A percentile compares a stretch with the other conserved stretches of the same genome.
Evolutionary conservation across 148 eudicot genomes (phyloP).

Genomic region (Vaccinium macrocarpon): DNA sequence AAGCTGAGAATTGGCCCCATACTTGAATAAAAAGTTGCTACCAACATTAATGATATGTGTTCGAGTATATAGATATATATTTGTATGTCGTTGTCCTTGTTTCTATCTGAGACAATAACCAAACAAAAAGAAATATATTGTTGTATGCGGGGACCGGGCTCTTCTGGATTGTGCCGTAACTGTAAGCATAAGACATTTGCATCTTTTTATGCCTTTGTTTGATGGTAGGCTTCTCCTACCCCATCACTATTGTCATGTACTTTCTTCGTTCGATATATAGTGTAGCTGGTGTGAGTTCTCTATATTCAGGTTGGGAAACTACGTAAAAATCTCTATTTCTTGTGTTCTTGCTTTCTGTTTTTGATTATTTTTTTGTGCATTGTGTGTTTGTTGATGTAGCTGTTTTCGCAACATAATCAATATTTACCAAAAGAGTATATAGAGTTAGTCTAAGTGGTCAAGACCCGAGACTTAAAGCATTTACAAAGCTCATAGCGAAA

Average conservation of each 20-base stretch:
- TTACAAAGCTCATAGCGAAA: too few relatives aligned
- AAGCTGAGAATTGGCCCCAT: conserved; percentile 4
- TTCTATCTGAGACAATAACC: background rate
- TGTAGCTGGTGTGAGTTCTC: too few relatives aligned
- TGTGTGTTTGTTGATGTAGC: too few relatives aligned
- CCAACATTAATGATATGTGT: background rate
- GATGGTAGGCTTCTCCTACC: background rate
- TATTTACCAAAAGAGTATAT: too few relatives aligned
- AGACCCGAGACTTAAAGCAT: too few relatives aligned
- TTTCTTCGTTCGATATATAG: too few relatives aligned
- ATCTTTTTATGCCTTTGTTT: background rate
- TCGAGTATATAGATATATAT: background rate
- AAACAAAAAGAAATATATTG: background rate
- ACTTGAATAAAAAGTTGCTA: background rate
- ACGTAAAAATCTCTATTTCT: too few relatives aligned
- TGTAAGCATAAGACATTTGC: background rate
- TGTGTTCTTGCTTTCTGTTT: too few relatives aligned
- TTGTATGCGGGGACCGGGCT: background rate
- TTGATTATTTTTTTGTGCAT: too few relatives aligned
- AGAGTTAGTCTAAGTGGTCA: too few relatives aligned
- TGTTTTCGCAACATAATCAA: too few relatives aligned
- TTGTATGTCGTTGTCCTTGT: background rate
- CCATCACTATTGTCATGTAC: background rate
- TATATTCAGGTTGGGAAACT: too few relatives aligned
- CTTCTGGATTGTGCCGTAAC: background rate